phyloP scores from a whole-genome alignment of 768 basidiomycete genomes.

The Termitomyces sp. region DNA sequence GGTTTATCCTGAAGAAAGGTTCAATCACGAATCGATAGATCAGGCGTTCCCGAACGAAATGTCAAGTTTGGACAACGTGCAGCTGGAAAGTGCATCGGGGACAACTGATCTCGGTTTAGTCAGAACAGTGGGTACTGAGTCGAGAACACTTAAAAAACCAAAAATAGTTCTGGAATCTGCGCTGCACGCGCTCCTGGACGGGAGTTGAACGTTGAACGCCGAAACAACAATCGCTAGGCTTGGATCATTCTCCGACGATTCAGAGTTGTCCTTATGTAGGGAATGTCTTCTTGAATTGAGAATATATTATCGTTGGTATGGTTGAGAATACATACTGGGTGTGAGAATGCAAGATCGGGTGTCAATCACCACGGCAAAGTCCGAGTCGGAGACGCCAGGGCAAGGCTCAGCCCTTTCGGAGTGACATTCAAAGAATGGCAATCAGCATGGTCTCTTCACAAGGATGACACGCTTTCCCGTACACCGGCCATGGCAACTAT shows the following conservation, averaged over 20 bases:
- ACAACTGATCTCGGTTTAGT: conserved; percentile 12
- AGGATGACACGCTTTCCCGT: too few species aligned
- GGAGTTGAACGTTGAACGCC: not conserved
- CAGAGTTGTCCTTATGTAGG: not conserved
- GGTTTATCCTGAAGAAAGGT: conserved; percentile 3
- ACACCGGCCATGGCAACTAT: too few species aligned
- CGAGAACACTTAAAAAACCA: conserved; percentile 3
- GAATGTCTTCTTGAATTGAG: not conserved
- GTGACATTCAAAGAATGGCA: too few species aligned
- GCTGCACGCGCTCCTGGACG: not conserved
- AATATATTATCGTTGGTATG: too few species aligned
- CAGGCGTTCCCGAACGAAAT: conserved; percentile 11
- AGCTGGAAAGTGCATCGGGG: not conserved
- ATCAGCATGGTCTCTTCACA: too few species aligned
- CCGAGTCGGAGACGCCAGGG: too few species aligned
- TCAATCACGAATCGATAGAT: conserved; percentile 4
- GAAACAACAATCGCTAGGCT: not conserved
- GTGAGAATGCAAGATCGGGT: too few species aligned
- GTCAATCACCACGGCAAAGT: too few species aligned
- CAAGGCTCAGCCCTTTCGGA: too few species aligned
- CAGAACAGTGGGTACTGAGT: not conserved
- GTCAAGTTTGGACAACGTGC: not conserved
- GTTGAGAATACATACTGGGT: too few species aligned
- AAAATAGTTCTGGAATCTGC: conserved; percentile 3
- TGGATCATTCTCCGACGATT: not conserved